phyloP scores from a whole-genome alignment of 441 rosid genomes.

The Flueggea neowawraea region DNA sequence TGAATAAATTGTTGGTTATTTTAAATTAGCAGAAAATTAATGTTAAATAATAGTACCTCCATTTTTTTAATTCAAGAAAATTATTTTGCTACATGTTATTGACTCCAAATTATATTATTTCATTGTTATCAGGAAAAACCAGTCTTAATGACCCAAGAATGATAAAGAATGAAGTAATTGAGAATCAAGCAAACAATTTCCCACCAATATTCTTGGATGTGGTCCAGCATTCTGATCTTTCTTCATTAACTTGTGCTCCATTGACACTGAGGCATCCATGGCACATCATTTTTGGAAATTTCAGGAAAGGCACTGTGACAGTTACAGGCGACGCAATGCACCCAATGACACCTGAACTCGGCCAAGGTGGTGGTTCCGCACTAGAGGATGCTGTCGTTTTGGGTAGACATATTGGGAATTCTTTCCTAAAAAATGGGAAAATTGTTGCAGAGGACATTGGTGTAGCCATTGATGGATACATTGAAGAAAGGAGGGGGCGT shows the following conservation, averaged over 20 bases:
- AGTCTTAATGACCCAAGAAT: conserved; percentile 19
- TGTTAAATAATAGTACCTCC: too few relatives aligned
- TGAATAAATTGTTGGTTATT: too few relatives aligned
- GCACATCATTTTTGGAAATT: conserved; percentile 24
- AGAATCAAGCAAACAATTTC: conserved; percentile 21
- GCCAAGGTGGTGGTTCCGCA: conserved; percentile 34
- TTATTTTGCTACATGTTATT: too few relatives aligned
- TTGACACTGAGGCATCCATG: conserved; percentile 35
- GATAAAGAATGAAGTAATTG: conserved; percentile 23
- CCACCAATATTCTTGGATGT: conserved; percentile 23
- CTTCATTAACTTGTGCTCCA: conserved; percentile 30
- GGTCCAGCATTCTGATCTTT: conserved; percentile 27
- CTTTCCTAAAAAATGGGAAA: conserved; percentile 1
- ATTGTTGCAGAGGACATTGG: neutral
- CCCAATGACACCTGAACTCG: conserved; percentile 48
- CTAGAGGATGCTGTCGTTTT: conserved; percentile 47
- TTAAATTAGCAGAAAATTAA: too few relatives aligned
- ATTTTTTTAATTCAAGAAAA: too few relatives aligned
- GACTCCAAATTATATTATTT: neutral
- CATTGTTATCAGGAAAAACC: conserved; percentile 1
- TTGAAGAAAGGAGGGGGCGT: conserved; percentile 38
- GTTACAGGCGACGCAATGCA: conserved; percentile 56
- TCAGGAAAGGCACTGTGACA: conserved; percentile 26
- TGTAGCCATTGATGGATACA: conserved; percentile 22
- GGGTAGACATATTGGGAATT: conserved; percentile 34